Conservation (phyloP, 177 flowering plant species). For the Vitis hybrid region DNA sequence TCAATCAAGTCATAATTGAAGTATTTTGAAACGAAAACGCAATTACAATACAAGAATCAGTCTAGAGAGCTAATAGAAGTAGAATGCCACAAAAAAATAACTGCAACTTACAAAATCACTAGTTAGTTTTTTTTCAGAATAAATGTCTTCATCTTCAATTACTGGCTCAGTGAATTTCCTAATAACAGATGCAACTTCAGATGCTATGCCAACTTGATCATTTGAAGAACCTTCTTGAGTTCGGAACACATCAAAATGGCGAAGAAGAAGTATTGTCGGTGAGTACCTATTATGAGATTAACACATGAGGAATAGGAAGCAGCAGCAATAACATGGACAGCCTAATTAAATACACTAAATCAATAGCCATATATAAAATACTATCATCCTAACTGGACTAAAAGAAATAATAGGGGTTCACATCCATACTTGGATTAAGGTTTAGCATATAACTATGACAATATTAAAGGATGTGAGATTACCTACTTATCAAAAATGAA, state of each 20-base stretch:
- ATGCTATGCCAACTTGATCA: constrained; percentile 67
- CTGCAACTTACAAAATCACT: constrained; percentile 42
- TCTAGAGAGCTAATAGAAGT: neutral
- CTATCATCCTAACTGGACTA: no score
- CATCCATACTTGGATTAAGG: no score
- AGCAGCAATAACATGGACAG: neutral
- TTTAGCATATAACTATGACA: no score
- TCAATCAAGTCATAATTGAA: neutral
- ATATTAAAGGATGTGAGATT: no score
- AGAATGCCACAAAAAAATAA: neutral
- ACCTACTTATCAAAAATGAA: no score
- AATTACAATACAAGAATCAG: neutral
- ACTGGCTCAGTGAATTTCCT: constrained; percentile 67
- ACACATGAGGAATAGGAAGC: constrained; percentile 10
- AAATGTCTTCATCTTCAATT: constrained; percentile 34
- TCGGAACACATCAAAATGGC: constrained; percentile 77
- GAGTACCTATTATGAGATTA: constrained; percentile 55
- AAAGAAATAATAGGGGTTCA: no score
- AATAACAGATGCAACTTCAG: constrained; percentile 81
- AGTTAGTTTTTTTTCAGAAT: constrained; percentile 28
- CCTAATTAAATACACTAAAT: neutral
- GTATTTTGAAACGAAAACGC: neutral
- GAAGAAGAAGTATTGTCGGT: constrained; percentile 85
- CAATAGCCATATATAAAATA: no score
- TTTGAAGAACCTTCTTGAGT: constrained; percentile 64